These are phyloP conservation scores for Penicillium sp. DNA, from an alignment of 2,329 filamentous ascomycete species.

Conservation along the genomic window DNA sequence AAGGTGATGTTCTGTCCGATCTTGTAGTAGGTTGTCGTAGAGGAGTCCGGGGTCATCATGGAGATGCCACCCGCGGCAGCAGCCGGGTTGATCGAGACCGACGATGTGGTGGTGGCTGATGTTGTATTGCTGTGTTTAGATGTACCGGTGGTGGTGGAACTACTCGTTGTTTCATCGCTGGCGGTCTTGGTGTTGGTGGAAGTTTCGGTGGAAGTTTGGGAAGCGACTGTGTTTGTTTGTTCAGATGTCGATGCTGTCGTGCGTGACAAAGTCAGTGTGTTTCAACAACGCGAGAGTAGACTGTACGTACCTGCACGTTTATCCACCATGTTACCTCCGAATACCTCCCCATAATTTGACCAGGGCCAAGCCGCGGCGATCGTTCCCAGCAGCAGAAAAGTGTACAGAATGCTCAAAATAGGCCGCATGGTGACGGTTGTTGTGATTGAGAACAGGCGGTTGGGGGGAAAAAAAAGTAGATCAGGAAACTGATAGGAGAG, in stretches of 20 bases:
- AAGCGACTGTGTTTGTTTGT: slow-evolving; percentile 16
- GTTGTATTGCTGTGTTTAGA: slow-evolving; percentile 21
- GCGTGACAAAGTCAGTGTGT: slow-evolving; percentile 6
- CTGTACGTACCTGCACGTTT: slow-evolving; percentile 28
- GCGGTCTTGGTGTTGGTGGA: slow-evolving; percentile 15
- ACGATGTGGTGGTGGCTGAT: slow-evolving; percentile 26
- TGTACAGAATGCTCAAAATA: slow-evolving; percentile 33
- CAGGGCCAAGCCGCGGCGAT: slow-evolving; percentile 34
- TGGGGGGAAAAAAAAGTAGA: slow-evolving; percentile 1
- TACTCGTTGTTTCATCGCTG: slow-evolving; percentile 15
- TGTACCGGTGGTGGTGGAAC: slow-evolving; percentile 17
- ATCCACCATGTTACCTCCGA: slow-evolving; percentile 21
- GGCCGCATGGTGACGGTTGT: slow-evolving; percentile 33
- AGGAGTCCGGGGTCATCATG: slow-evolving; percentile 59
- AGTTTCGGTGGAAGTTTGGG: slow-evolving; percentile 12
- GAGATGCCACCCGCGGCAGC: slow-evolving; percentile 59
- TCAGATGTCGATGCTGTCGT: slow-evolving; percentile 18
- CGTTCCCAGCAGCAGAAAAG: slow-evolving; percentile 33
- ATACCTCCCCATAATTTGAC: slow-evolving; percentile 8
- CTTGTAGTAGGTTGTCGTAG: slow-evolving; percentile 61
- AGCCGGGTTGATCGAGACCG: slow-evolving; percentile 52
- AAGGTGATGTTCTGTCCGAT: slow-evolving; percentile 64
- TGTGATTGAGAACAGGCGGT: slow-evolving; percentile 2
- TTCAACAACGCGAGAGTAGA: neutral
- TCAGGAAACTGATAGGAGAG: neutral